Evolutionary conservation across 169 alveolate genomes (phyloP), one percentile per base, ranked within the genome.

Genomic region (Blepharisma undulans): DNA sequence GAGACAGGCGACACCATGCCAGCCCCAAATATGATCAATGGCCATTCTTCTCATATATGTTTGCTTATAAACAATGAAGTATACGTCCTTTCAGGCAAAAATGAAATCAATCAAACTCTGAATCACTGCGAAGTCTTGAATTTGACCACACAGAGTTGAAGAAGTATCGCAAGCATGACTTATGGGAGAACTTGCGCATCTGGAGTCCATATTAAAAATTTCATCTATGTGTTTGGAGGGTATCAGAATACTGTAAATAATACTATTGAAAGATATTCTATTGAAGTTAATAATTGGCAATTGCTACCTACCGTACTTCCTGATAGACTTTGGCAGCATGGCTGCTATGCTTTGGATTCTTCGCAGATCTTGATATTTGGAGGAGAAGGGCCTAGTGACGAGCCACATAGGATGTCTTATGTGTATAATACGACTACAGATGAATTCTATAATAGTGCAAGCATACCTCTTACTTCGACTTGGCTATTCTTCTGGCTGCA

Each of bases 211-310:
- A 19, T 61, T 25, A 71, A 61, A 29, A 32, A 72, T 19, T 30
- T 19, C 74, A 72, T 86, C 71, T 86, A 86, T 34, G 84, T 86
- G n/a, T 48, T 86, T 60, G 91, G 91, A 72, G 91, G 91, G 25
- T 86, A 29, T 71, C 80, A 72, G 16, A 72, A 29, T 32, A 19
- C 84, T 14, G 84, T 86, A 10, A 66, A 48, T 27, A 71, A 86
- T 32, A 25, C 91, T 71, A 71, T 60, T 86, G 91, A 86, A 86
- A 86, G 36, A 32, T 86, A 66, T 66, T 25, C 72, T 71, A 72
- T 86, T n/a, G 29, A 86, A n/a, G 22, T 21, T 27, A 36, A 86
- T 72, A 21, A 25, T 32, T 86, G 91, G 91, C 30, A 21, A 3
- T 60, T 86, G 66, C 22, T 86, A 22, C 66, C 76, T 19, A 32